These are phyloP conservation scores for Eustoma russellianum DNA, from an alignment of 257 asterid species.

Conservation along the genomic window DNA sequence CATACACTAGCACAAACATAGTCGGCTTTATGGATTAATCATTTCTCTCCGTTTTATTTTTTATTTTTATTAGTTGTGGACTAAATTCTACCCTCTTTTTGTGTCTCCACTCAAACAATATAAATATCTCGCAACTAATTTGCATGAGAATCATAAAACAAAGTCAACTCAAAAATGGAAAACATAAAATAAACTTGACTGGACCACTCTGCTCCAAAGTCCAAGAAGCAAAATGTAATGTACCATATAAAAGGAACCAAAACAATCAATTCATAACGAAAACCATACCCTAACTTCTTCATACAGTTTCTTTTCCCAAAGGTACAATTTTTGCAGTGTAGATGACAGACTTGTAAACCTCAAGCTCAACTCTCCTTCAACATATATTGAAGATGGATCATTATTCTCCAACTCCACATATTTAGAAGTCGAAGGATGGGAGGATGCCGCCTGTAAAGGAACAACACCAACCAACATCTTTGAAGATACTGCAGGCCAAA, in stretches of 20 bases:
- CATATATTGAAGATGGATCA: constrained; percentile 41
- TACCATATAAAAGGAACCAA: constrained; percentile 2
- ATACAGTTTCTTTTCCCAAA: constrained; percentile 95
- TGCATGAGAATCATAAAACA: neutral
- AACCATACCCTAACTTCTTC: constrained; percentile 87
- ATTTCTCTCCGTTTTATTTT: too few species aligned
- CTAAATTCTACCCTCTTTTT: too few species aligned
- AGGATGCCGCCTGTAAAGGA: constrained; percentile 40
- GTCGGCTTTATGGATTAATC: too few species aligned
- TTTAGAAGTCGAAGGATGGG: constrained; percentile 57
- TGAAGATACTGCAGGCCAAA: constrained; percentile 53
- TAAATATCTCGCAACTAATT: neutral
- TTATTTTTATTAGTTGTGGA: too few species aligned
- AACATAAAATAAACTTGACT: neutral
- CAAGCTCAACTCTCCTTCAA: constrained; percentile 47
- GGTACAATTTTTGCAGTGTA: constrained; percentile 69
- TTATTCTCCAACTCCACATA: constrained; percentile 27
- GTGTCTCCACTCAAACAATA: neutral
- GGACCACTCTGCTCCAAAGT: constrained; percentile 5
- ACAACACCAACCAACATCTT: constrained; percentile 54
- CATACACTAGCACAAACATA: too few species aligned
- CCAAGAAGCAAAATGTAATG: neutral
- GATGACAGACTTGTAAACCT: constrained; percentile 77
- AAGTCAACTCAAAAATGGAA: constrained; percentile 1
- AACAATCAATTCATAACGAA: constrained; percentile 7